These are phyloP conservation scores for Tanacetum coccineum DNA, from an alignment of 129 eudicot genomes.

Conservation along the genomic window DNA sequence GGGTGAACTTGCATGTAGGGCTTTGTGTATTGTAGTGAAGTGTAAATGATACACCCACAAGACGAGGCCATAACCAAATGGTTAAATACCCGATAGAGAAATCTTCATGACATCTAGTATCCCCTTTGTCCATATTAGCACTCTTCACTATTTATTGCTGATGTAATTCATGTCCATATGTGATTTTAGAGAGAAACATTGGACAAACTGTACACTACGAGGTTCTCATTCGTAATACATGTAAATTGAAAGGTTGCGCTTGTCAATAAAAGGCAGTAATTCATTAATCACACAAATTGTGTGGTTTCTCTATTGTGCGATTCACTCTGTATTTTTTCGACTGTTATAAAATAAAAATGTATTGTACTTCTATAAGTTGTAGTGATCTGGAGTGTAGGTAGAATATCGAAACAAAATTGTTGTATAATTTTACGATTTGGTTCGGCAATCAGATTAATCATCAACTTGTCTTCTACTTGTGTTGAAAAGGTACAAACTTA, in stretches of 20 bases:
- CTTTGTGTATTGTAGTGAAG: constrained; percentile 16
- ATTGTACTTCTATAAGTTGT: background rate
- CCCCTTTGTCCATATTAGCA: constrained; percentile 16
- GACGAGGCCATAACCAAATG: constrained; percentile 11
- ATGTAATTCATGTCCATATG: constrained; percentile 25
- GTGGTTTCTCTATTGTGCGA: background rate
- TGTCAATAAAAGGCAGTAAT: constrained; percentile 5
- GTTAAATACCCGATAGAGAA: constrained; percentile 20
- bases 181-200: constrained; percentile 18
- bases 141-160: constrained; percentile 1
- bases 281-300: background rate
- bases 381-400: constrained; percentile 23
- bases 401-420: constrained; percentile 18
- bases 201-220: constrained; percentile 22
- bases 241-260: constrained; percentile 9
- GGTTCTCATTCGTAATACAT: constrained; percentile 24
- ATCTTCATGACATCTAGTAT: constrained; percentile 11
- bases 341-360: no score
- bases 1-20: constrained; percentile 23
- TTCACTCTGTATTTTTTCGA: background rate
- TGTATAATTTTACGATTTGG: constrained; percentile 29
- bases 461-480: no score
- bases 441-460: no score
- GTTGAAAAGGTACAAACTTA: no score
- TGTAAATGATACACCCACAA: constrained; percentile 16